These are phyloP conservation scores for Prunus persica DNA, from an alignment of 306 rosid species.

Conservation along the genomic window Prunus_persica_NCBIv2 NC_034012.1:163501-164000, in stretches of 20 bases:
- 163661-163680: constrained; percentile 39
- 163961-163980: too few relatives aligned
- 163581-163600: too few relatives aligned
- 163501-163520: constrained; percentile 36
- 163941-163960: too few relatives aligned
- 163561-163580: neutral
- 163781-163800: neutral
- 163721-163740: constrained; percentile 37
- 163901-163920: too few relatives aligned
- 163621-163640: neutral
- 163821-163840: neutral
- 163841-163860: too few relatives aligned
- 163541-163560: neutral
- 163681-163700: constrained; percentile 46
- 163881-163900: too few relatives aligned
- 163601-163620: too few relatives aligned
- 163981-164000: too few relatives aligned
- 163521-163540: constrained; percentile 11
- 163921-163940: too few relatives aligned
- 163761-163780: constrained; percentile 16
- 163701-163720: constrained; percentile 32
- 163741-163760: constrained; percentile 37
- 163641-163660: constrained; percentile 47
- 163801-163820: neutral
- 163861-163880: too few relatives aligned